phyloP scores from a whole-genome alignment of 495 filamentous ascomycete genomes.

The Penicillium longicatenatum region DNA sequence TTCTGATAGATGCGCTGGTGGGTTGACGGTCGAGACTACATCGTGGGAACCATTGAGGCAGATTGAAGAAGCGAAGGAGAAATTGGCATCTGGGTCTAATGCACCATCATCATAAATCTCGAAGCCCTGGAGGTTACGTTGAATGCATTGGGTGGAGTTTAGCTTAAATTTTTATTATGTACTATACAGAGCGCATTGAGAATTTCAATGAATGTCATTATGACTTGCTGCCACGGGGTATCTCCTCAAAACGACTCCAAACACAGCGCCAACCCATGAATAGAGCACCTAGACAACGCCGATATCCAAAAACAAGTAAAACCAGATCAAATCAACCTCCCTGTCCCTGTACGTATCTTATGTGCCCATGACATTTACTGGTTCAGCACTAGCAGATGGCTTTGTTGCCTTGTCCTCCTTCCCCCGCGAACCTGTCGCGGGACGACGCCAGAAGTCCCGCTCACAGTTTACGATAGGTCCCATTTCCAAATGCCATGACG shows the following conservation, averaged over 20 bases:
- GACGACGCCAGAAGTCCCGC: conserved; percentile 44
- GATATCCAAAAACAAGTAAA: conserved; percentile 12
- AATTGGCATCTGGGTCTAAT: conserved; percentile 8
- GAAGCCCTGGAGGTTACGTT: neutral
- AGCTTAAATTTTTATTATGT: conserved; percentile 6
- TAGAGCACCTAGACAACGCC: conserved; percentile 13
- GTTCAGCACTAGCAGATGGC: conserved; percentile 25
- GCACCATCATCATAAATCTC: neutral
- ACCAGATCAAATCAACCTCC: conserved; percentile 29
- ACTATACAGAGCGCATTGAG: conserved; percentile 6
- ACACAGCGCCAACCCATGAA: conserved; percentile 27
- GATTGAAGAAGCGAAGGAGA: conserved; percentile 28
- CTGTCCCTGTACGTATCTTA: conserved; percentile 18
- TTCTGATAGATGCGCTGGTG: conserved; percentile 66
- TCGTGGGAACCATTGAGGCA: conserved; percentile 61
- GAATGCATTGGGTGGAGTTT: conserved; percentile 34
- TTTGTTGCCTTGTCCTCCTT: conserved; percentile 31
- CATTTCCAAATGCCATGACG: conserved; percentile 39
- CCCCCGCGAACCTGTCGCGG: conserved; percentile 26
- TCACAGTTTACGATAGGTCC: conserved; percentile 53
- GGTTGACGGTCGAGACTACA: conserved; percentile 81
- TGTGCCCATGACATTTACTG: conserved; percentile 33
- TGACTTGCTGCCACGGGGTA: conserved; percentile 36
- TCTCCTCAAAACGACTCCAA: conserved; percentile 38
- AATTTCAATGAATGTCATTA: conserved; percentile 19